These are phyloP conservation scores for Quercus ilex DNA, from an alignment of 306 rosid species.

Conservation along the genomic window DNA sequence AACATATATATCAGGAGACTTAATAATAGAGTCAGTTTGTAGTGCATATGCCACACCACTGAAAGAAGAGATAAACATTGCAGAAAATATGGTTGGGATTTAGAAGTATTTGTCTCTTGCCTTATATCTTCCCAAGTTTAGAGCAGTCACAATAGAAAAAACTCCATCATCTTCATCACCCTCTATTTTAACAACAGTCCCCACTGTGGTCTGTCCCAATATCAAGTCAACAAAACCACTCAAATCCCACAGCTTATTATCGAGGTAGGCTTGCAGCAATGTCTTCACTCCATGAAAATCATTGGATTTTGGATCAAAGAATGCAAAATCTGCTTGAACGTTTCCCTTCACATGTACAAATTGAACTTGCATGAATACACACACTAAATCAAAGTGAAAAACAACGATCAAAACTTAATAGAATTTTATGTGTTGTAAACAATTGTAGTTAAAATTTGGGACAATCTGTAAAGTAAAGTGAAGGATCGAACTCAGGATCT, in stretches of 20 bases:
- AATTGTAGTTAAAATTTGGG: background rate
- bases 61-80: background rate
- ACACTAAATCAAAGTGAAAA: background rate
- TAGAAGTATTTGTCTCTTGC: slow-evolving; percentile 34
- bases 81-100: background rate
- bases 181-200: slow-evolving; percentile 72
- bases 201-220: slow-evolving; percentile 67
- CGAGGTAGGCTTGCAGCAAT: slow-evolving; percentile 70
- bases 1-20: background rate
- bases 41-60: background rate
- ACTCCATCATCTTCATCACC: slow-evolving; percentile 81
- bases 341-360: slow-evolving; percentile 44
- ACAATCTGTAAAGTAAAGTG: no score
- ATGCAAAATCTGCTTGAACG: slow-evolving; percentile 79
- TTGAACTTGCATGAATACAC: slow-evolving; percentile 8
- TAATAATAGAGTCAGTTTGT: background rate
- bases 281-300: slow-evolving; percentile 90
- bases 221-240: slow-evolving; percentile 69
- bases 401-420: background rate
- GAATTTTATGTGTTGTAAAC: background rate
- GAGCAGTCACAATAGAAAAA: slow-evolving; percentile 62
- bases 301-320: slow-evolving; percentile 75
- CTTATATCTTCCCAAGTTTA: slow-evolving; percentile 67
- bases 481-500: no score
- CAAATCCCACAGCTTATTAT: slow-evolving; percentile 71